Base-by-base conservation (phyloP, 305 asterid genomes). In the Fraxinus platypoda region DNA sequence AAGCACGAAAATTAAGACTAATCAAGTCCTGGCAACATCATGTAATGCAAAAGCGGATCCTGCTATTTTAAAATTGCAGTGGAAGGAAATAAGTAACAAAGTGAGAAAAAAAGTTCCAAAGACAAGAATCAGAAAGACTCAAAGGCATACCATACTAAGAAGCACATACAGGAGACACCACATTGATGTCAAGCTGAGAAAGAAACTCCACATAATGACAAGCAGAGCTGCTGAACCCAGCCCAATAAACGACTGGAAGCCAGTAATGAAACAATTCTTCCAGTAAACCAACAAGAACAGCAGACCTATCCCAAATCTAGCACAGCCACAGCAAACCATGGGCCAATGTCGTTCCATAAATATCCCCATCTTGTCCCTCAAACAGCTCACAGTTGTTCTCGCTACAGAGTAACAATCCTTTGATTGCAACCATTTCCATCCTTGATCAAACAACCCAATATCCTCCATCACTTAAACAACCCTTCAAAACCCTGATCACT, bases 181-280 rank as follows among this genome's bases (percentile, higher is more conserved):
- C 90, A 95, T 87, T 17, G 99, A 97, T 62, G 99, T 93, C 90
- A 95, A 87, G 92, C 98, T 95, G 74, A 97, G 89, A 87, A 95
- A 97, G 92, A 94, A 97, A 88, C 98, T 91, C 99, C 99, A 97
- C 97, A 97, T 91, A 81, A 97, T 91, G 82, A 93, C 88, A 80
- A 97, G 94, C 86, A 95, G 85, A 62, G 99, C 97, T 0, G 97
- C 97, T 4, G 98, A 91, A 84, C 97, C 98, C 87, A 97, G 92
- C 81, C 93, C 93, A 13, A 87, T 21, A 83, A 97, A 90, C 4
- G 99, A 97, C 81, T 75, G 79, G 75, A 90, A 89, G 76, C 99
- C 98, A 52, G 94, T 87, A 66, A 91, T 66, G n/a, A 84, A 78
- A 76, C 98, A 93, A 83, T 89, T 93, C 80, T 90, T 97, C 99